These are phyloP conservation scores for Daldinia vernicosa DNA, from an alignment of 495 filamentous ascomycete species.

Conservation along the genomic window DNA sequence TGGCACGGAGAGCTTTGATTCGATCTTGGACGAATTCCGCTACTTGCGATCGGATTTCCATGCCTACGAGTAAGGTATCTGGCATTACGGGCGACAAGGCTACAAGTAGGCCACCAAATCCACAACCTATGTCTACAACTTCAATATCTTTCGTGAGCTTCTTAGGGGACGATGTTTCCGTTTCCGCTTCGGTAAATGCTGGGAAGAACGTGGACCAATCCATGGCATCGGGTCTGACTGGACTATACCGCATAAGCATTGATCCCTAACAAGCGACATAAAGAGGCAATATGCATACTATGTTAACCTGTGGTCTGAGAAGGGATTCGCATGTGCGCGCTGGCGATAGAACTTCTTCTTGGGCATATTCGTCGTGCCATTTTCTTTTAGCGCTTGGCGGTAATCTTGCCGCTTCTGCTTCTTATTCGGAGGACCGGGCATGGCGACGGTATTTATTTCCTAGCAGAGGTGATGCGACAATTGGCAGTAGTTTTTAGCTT, in stretches of 20 bases:
- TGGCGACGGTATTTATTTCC: conserved; percentile 30
- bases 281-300: conserved; percentile 71
- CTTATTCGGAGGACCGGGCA: conserved; percentile 68
- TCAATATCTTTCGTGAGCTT: conserved; percentile 75
- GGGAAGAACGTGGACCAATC: conserved; percentile 90
- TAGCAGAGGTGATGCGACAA: background rate
- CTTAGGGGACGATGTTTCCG: conserved; percentile 37
- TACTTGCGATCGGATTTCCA: conserved; percentile 92
- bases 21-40: conserved; percentile 87
- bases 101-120: conserved; percentile 90
- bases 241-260: conserved; percentile 61
- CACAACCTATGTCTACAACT: conserved; percentile 97
- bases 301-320: conserved; percentile 86
- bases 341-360: conserved; percentile 96
- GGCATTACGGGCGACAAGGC: conserved; percentile 84
- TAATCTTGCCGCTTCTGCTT: conserved; percentile 79
- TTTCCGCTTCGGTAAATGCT: conserved; percentile 57
- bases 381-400: conserved; percentile 58
- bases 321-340: conserved; percentile 95
- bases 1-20: conserved; percentile 78
- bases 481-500: background rate
- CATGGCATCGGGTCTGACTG: conserved; percentile 83
- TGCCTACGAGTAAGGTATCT: conserved; percentile 81
- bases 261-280: background rate
- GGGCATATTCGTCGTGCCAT: conserved; percentile 64